Conservation (phyloP, 2,329 filamentous ascomycete species). For the Nemania serpens region DNA sequence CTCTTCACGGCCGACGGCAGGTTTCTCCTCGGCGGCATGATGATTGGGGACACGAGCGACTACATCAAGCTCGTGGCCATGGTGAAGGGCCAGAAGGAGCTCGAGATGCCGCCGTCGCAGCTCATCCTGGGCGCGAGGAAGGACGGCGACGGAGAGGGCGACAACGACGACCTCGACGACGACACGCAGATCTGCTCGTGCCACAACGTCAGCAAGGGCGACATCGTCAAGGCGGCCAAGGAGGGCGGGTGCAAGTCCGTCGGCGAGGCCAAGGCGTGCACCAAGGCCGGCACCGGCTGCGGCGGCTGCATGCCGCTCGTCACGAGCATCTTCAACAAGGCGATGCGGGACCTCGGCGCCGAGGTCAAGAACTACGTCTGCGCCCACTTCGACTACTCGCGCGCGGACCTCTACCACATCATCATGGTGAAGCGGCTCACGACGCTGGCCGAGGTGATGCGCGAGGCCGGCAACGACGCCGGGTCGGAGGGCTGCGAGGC, state of each 20-base stretch:
- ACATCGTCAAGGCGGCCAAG: slow-evolving; percentile 73
- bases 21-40: slow-evolving; percentile 92
- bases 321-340: slow-evolving; percentile 86
- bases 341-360: slow-evolving; percentile 82
- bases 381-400: slow-evolving; percentile 80
- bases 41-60: slow-evolving; percentile 91
- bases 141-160: slow-evolving; percentile 72
- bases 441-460: slow-evolving; percentile 77
- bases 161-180: slow-evolving; percentile 81
- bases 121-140: slow-evolving; percentile 81
- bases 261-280: slow-evolving; percentile 83
- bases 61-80: slow-evolving; percentile 88
- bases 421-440: slow-evolving; percentile 79
- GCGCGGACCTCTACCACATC: slow-evolving; percentile 89
- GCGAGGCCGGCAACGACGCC: slow-evolving; percentile 71
- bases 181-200: slow-evolving; percentile 92
- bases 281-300: slow-evolving; percentile 89
- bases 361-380: slow-evolving; percentile 88
- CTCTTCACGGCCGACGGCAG: slow-evolving; percentile 89
- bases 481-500: slow-evolving; percentile 80
- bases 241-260: slow-evolving; percentile 81
- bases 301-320: slow-evolving; percentile 90
- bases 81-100: slow-evolving; percentile 79
- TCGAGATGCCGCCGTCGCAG: slow-evolving; percentile 79
- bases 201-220: slow-evolving; percentile 88